Evolutionary conservation across 2,329 filamentous ascomycete species (phyloP).

Genomic region (Scorias spongiosa): DNA sequence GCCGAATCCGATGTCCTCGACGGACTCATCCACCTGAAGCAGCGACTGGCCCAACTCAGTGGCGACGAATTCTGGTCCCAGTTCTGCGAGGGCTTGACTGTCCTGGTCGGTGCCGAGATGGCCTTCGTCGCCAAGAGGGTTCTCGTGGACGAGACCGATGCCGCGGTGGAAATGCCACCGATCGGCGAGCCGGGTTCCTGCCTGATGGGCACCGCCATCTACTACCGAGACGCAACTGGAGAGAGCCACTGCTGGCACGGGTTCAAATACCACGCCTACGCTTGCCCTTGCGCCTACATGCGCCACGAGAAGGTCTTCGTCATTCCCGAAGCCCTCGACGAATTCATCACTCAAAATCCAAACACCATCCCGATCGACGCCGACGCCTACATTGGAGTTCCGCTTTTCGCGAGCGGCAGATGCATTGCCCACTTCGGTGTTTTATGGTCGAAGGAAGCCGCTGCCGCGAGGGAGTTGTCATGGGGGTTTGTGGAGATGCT

Average conservation of each 20-base stretch:
- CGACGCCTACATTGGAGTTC: conserved; percentile 53
- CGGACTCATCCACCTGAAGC: conserved; percentile 44
- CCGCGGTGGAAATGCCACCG: conserved; percentile 44
- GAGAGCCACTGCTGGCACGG: conserved; percentile 40
- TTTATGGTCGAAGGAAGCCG: conserved; percentile 53
- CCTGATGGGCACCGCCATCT: conserved; percentile 50
- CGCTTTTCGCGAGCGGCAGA: conserved; percentile 48
- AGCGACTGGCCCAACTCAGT: conserved; percentile 35
- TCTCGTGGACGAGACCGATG: conserved; percentile 41
- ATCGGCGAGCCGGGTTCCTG: conserved; percentile 46
- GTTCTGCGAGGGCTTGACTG: conserved; percentile 48
- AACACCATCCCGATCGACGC: conserved; percentile 45
- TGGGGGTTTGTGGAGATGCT: conserved; percentile 56
- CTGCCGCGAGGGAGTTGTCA: conserved; percentile 38
- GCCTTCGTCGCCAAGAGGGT: conserved; percentile 53
- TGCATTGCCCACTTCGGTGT: conserved; percentile 57
- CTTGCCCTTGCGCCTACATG: conserved; percentile 53
- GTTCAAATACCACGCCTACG: conserved; percentile 49
- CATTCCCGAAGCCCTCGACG: conserved; percentile 45
- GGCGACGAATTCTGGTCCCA: conserved; percentile 48
- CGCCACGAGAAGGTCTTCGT: conserved; percentile 56
- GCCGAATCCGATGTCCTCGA: conserved; percentile 47
- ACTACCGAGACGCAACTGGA: conserved; percentile 42
- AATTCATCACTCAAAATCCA: conserved; percentile 45
- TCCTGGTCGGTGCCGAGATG: conserved; percentile 49